phyloP scores from a whole-genome alignment of 2,329 filamentous ascomycete species.

The Dothistroma pini region DNA sequence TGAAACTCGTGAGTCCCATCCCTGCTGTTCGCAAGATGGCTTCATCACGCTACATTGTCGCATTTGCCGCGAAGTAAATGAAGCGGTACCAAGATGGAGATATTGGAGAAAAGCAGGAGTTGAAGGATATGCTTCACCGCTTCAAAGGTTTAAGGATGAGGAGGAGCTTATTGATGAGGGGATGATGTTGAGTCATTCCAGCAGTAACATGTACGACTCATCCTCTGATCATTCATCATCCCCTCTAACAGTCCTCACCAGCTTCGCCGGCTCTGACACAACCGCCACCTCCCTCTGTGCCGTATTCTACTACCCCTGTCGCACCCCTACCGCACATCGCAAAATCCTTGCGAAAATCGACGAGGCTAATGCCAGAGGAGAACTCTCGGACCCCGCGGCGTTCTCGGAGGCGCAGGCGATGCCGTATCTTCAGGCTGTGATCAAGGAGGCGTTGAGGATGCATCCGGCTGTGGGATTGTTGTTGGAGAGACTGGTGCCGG shows the following conservation, averaged over 20 bases:
- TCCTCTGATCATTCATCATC: constrained; percentile 33
- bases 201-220: constrained; percentile 54
- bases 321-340: constrained; percentile 31
- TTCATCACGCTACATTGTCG: constrained; percentile 23
- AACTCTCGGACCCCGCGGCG: constrained; percentile 31
- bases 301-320: constrained; percentile 39
- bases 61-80: constrained; percentile 23
- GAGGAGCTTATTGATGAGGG: constrained; percentile 23
- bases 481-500: constrained; percentile 40
- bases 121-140: constrained; percentile 25
- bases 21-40: constrained; percentile 19
- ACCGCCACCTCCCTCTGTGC: constrained; percentile 24
- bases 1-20: constrained; percentile 17
- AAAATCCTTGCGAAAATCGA: constrained; percentile 38
- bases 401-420: constrained; percentile 35
- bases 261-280: constrained; percentile 43
- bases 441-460: constrained; percentile 45
- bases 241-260: constrained; percentile 13
- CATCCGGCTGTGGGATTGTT: constrained; percentile 43
- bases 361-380: constrained; percentile 19
- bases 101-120: constrained; percentile 10
- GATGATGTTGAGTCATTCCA: constrained; percentile 20
- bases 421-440: constrained; percentile 43
- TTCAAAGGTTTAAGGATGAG: constrained; percentile 26
- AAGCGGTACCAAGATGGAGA: constrained; percentile 22